phyloP scores from a whole-genome alignment of 352 stramenopile genomes.

The Halophytophthora batemanensis region DNA sequence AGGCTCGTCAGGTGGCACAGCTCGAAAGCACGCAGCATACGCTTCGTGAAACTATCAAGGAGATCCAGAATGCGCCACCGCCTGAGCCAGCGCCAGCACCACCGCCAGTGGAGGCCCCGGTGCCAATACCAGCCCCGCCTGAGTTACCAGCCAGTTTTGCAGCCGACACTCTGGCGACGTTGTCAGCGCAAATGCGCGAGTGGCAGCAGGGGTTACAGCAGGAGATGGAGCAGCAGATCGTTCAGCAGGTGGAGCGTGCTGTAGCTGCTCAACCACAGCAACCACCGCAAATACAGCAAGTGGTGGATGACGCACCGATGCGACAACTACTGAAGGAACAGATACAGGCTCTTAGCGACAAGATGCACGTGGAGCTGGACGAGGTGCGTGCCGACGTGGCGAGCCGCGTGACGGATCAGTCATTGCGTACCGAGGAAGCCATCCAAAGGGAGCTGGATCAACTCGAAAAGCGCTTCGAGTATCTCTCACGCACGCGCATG shows the following conservation, averaged over 20 bases:
- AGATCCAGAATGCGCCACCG: constrained; percentile 21
- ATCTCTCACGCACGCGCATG: constrained; percentile 67
- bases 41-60: constrained; percentile 22
- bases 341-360: constrained; percentile 26
- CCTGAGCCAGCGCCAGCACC: constrained; percentile 15
- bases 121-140: neutral
- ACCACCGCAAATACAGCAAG: neutral
- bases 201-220: constrained; percentile 16
- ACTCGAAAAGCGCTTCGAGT: constrained; percentile 72
- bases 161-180: constrained; percentile 9
- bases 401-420: constrained; percentile 16
- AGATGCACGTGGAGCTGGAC: constrained; percentile 21
- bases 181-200: constrained; percentile 20
- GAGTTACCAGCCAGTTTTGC: constrained; percentile 9
- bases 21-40: constrained; percentile 35
- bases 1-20: constrained; percentile 25
- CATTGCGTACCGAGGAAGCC: constrained; percentile 40
- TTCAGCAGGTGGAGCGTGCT: constrained; percentile 16
- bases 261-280: constrained; percentile 4
- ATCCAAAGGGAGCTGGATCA: constrained; percentile 48
- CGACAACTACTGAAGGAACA: constrained; percentile 20
- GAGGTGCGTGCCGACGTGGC: constrained; percentile 18
- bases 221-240: constrained; percentile 20
- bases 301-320: constrained; percentile 20
- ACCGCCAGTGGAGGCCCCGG: neutral